Evolutionary conservation across 331 rosid species (phyloP).

Genomic region (Arachis monticola): DNA sequence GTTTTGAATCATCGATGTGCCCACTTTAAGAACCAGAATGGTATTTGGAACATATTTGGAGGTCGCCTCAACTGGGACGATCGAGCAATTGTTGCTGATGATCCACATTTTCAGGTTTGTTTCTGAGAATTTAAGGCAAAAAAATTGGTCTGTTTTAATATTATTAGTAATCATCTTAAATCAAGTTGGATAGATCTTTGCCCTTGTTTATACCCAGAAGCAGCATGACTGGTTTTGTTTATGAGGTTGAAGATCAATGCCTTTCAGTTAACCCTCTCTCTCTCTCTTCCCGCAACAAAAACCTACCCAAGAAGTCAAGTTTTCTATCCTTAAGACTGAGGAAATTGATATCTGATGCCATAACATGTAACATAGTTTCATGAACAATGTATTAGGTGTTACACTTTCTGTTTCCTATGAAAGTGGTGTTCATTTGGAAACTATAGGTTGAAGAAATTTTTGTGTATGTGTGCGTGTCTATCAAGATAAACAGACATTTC

Average conservation of each 20-base stretch:
- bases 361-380: neutral
- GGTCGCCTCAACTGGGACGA: conserved; percentile 96
- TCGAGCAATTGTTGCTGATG: conserved; percentile 92
- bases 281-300: neutral
- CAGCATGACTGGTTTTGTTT: conserved; percentile 11
- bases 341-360: conserved; percentile 14
- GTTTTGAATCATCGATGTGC: conserved; percentile 99
- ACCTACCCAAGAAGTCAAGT: neutral
- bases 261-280: neutral
- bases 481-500: no score
- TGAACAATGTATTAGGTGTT: conserved; percentile 1
- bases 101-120: conserved; percentile 96
- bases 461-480: neutral
- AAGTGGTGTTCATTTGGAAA: neutral
- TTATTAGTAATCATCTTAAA: conserved; percentile 16
- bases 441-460: neutral
- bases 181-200: conserved; percentile 3
- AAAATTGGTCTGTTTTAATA: neutral
- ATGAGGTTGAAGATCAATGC: conserved; percentile 3
- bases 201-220: conserved; percentile 7
- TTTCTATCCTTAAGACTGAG: conserved; percentile 19
- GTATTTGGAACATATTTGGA: conserved; percentile 95
- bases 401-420: neutral
- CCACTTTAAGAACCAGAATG: conserved; percentile 75
- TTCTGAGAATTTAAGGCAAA: conserved; percentile 26